Evolutionary conservation across 2,329 filamentous ascomycete species (phyloP), one percentile per base, ranked within the genome.

Genomic region (Xylariaceae sp.): DNA sequence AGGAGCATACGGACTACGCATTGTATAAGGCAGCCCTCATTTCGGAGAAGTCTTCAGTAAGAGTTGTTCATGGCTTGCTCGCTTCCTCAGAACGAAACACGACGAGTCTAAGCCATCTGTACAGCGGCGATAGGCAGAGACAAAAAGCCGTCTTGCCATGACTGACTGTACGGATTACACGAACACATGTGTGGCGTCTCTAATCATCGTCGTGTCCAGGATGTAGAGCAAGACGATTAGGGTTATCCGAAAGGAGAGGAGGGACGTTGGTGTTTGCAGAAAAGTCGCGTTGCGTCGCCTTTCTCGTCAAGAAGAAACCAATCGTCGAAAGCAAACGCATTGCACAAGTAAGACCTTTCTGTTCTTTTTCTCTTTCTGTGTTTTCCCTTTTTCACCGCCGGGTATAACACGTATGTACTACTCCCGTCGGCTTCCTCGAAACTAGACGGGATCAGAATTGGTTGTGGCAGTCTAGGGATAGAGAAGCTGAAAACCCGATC

Each of bases 231-330:
- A n/a, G n/a, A n/a, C 17, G 17, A 18, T 18, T 18, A 49, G 17
- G 17, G 18, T 13, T 18, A 49, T 49, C 47, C 47, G 47, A 23
- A 34, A 55, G 44, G 53, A 30, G 53, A 50, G 37, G 53, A 37
- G 48, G 49, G 49, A 47, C 48, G 42, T 51, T 51, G 47, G 13
- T 57, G 57, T 55, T 60, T 58, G 58, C 45, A n/a, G 42, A 45
- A 45, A 23, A 13, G 42, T 30, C n/a, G n/a, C n/a, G 17, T 17
- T 17, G 17, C 17, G 17, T 17, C 17, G n/a, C 30, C 35, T 55
- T 59, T 55, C 56, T 61, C 55, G 59, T 59, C 51, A 53, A 53
- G 49, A 48, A 51, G 34, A 58, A 55, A 39, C 62, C 62, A 64
- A 59, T 59, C 37, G 55, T 17, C 11, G 30, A 51, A 34, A n/a